Evolutionary conservation across 1,284 basidiomycete species (phyloP).

Genomic region (Trametes versicolor): DNA sequence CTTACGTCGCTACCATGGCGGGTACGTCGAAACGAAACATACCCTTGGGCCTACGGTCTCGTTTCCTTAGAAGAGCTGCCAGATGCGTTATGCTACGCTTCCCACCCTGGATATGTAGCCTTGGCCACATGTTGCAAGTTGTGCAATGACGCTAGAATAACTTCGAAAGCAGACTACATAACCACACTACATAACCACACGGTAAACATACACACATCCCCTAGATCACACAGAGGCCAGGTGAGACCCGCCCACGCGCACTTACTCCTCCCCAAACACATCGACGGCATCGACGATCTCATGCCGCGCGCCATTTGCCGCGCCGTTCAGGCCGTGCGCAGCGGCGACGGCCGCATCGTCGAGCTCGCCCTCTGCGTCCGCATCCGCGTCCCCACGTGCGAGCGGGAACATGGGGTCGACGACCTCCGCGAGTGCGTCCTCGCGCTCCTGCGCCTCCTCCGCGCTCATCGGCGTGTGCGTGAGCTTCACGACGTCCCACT

Average conservation of each 20-base stretch:
- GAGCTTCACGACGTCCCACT: slow-evolving; percentile 81
- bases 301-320: slow-evolving; percentile 19
- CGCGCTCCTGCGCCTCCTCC: slow-evolving; percentile 62
- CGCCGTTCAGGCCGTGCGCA: slow-evolving; percentile 30
- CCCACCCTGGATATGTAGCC: no score
- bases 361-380: slow-evolving; percentile 57
- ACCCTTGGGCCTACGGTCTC: no score
- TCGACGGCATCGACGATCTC: slow-evolving; percentile 37
- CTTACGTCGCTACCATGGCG: no score
- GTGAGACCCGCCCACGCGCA: not conserved
- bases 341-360: slow-evolving; percentile 37
- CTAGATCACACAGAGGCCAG: no score
- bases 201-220: no score
- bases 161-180: no score
- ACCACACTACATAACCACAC: no score
- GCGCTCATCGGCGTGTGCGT: slow-evolving; percentile 61
- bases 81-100: no score
- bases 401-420: slow-evolving; percentile 61
- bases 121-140: no score
- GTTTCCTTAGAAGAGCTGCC: no score
- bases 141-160: no score
- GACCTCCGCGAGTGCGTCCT: slow-evolving; percentile 62
- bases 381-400: slow-evolving; percentile 51
- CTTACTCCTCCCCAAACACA: slow-evolving; percentile 38
- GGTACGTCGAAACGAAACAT: no score